phyloP scores from a whole-genome alignment of 495 filamentous ascomycete species.

The Hypoxylon lenormandii region DNA sequence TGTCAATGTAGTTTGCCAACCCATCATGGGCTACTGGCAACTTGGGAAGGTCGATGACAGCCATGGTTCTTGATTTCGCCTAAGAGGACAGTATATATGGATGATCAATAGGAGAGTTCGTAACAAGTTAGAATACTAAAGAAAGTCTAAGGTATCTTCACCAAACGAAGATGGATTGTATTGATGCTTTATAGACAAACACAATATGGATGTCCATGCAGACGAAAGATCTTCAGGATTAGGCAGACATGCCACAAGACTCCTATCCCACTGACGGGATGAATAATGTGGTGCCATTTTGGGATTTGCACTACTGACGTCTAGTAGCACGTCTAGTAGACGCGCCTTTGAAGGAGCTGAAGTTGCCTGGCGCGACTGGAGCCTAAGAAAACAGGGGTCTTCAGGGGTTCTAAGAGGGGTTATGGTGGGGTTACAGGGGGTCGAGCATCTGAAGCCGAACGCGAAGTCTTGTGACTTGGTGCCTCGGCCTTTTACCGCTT shows the following conservation, averaged over 20 bases:
- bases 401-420: not conserved
- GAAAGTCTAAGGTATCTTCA: not conserved
- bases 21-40: constrained; percentile 58
- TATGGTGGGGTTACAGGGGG: constrained; percentile 15
- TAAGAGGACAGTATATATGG: constrained; percentile 5
- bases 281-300: constrained; percentile 18
- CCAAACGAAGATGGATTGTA: constrained; percentile 1
- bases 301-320: constrained; percentile 11
- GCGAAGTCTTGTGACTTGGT: constrained; percentile 43
- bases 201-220: constrained; percentile 13
- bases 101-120: not conserved
- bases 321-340: constrained; percentile 5
- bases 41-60: constrained; percentile 52
- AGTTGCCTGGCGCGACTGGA: constrained; percentile 37
- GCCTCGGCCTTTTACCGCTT: not conserved
- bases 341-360: constrained; percentile 24
- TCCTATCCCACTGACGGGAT: not conserved
- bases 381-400: constrained; percentile 36
- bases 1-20: constrained; percentile 60
- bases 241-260: constrained; percentile 30
- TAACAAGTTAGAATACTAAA: constrained; percentile 1
- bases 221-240: constrained; percentile 10
- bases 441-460: constrained; percentile 11
- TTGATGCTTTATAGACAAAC: constrained; percentile 24
- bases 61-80: constrained; percentile 48